Conservation (phyloP, 768 basidiomycete species). For the Lentinula raphanica region DNA sequence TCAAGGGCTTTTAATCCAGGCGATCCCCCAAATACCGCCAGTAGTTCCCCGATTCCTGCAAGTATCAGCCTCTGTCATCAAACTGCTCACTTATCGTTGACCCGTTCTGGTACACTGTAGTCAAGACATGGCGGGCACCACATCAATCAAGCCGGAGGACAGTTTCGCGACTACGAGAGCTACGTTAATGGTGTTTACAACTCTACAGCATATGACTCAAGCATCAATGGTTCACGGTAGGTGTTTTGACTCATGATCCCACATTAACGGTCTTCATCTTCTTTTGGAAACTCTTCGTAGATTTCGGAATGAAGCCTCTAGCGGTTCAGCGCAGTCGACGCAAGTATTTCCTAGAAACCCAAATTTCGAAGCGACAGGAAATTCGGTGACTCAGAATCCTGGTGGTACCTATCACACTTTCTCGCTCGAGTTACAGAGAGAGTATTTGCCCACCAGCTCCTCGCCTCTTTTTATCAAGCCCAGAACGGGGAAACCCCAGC, state of each 20-base stretch:
- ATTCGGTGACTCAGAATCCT: not conserved
- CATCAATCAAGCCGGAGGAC: not conserved
- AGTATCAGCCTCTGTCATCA: not conserved
- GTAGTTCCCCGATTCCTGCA: too few relatives aligned
- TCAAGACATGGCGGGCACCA: too few relatives aligned
- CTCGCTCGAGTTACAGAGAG: not conserved
- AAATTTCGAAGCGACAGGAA: not conserved
- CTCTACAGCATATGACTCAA: not conserved
- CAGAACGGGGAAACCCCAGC: not conserved
- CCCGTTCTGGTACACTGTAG: too few relatives aligned
- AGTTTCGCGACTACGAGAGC: not conserved
- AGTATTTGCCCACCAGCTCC: not conserved
- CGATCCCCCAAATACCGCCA: not conserved
- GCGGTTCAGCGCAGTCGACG: not conserved
- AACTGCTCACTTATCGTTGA: not conserved
- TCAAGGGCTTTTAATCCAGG: not conserved
- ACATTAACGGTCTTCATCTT: not conserved
- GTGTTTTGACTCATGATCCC: not conserved
- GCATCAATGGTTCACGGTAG: not conserved
- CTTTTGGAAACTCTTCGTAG: not conserved
- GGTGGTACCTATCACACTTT: not conserved
- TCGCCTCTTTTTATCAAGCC: not conserved
- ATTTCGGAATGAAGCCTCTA: not conserved
- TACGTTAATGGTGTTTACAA: not conserved
- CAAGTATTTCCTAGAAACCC: not conserved